phyloP scores from a whole-genome alignment of 805 yeast species.

The Yamadazyma akitaensis region DNA sequence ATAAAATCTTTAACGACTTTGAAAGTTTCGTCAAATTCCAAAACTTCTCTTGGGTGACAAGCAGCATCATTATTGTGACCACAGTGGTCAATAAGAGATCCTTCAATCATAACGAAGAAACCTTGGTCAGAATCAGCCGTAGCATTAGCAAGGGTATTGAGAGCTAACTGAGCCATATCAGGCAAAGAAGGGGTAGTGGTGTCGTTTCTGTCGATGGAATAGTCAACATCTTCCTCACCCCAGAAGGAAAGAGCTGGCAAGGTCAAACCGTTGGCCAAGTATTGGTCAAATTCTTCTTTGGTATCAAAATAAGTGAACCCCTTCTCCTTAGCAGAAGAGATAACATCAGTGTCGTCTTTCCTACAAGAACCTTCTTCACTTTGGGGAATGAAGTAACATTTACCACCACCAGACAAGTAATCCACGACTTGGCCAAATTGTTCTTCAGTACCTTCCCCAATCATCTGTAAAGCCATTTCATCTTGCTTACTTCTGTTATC shows the following conservation, averaged over 20 bases:
- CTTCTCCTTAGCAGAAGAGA: slow-evolving; percentile 54
- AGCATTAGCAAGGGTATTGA: slow-evolving; percentile 60
- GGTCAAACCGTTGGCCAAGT: slow-evolving; percentile 54
- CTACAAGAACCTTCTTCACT: slow-evolving; percentile 57
- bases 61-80: slow-evolving; percentile 92
- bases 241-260: slow-evolving; percentile 77
- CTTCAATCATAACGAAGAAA: slow-evolving; percentile 81
- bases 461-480: slow-evolving; percentile 80
- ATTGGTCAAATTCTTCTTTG: slow-evolving; percentile 54
- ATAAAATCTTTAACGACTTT: slow-evolving; percentile 69
- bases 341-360: slow-evolving; percentile 63
- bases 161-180: slow-evolving; percentile 74
- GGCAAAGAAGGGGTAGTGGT: slow-evolving; percentile 65
- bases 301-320: slow-evolving; percentile 58
- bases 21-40: slow-evolving; percentile 84
- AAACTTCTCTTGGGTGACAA: slow-evolving; percentile 82
- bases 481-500: slow-evolving; percentile 76
- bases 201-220: slow-evolving; percentile 71
- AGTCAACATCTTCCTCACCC: slow-evolving; percentile 78
- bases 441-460: slow-evolving; percentile 55
- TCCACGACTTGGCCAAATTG: slow-evolving; percentile 77
- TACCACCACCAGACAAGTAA: slow-evolving; percentile 87
- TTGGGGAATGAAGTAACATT: slow-evolving; percentile 73
- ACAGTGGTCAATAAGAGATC: slow-evolving; percentile 90
- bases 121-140: slow-evolving; percentile 73